phyloP scores from a whole-genome alignment of 2,329 filamentous ascomycete genomes.

The Albifimbria verrucaria region DNA sequence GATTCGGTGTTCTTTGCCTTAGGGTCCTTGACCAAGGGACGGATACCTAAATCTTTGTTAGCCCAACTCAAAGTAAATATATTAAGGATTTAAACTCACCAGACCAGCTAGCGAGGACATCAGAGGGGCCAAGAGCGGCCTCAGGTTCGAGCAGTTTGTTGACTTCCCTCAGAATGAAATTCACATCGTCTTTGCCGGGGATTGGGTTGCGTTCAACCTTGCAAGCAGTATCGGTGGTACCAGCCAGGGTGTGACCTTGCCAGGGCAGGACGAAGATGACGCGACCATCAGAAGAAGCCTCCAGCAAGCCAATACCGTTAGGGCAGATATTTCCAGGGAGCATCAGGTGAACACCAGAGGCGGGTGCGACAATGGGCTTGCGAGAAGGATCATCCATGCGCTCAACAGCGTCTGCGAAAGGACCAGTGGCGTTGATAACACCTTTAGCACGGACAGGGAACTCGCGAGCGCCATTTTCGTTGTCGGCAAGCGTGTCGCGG shows the following conservation, averaged over 20 bases:
- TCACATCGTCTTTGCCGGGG: slow-evolving; percentile 72
- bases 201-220: slow-evolving; percentile 66
- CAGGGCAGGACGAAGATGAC: slow-evolving; percentile 87
- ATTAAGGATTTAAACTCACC: slow-evolving; percentile 41
- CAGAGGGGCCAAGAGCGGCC: slow-evolving; percentile 68
- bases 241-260: slow-evolving; percentile 83
- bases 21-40: slow-evolving; percentile 76
- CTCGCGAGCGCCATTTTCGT: slow-evolving; percentile 51
- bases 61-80: background rate
- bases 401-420: slow-evolving; percentile 76
- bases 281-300: slow-evolving; percentile 81
- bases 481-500: slow-evolving; percentile 56
- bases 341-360: slow-evolving; percentile 79
- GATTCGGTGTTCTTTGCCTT: slow-evolving; percentile 80
- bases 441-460: slow-evolving; percentile 76
- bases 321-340: slow-evolving; percentile 77
- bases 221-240: slow-evolving; percentile 75
- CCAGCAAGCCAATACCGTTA: slow-evolving; percentile 77
- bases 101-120: slow-evolving; percentile 80
- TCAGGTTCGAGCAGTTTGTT: slow-evolving; percentile 73
- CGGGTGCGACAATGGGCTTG: slow-evolving; percentile 73
- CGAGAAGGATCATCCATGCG: slow-evolving; percentile 72
- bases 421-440: slow-evolving; percentile 80
- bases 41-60: slow-evolving; percentile 48
- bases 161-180: slow-evolving; percentile 78